phyloP scores from a whole-genome alignment of 2,329 filamentous ascomycete genomes.

The Bipolaris zeicola region DNA sequence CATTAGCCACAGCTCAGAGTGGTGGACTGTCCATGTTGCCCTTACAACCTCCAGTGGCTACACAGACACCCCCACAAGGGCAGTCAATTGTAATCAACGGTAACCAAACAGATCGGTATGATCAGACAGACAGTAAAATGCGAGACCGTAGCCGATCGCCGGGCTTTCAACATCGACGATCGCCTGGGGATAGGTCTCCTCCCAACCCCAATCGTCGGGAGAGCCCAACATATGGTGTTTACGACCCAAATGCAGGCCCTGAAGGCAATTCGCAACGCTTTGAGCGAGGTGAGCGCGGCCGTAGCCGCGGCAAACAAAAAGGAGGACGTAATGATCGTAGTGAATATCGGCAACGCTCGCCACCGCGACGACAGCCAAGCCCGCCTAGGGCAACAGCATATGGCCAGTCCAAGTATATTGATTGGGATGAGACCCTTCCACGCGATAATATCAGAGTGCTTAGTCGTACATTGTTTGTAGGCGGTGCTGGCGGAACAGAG shows the following conservation, averaged over 20 bases:
- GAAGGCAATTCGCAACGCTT: slow-evolving; percentile 62
- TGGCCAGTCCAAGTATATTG: slow-evolving; percentile 71
- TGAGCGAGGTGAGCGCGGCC: slow-evolving; percentile 61
- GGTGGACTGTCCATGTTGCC: slow-evolving; percentile 35
- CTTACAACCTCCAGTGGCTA: slow-evolving; percentile 26
- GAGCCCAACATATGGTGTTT: slow-evolving; percentile 75
- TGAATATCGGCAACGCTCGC: slow-evolving; percentile 87
- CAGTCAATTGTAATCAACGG: slow-evolving; percentile 28
- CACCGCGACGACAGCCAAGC: slow-evolving; percentile 66
- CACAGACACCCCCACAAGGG: slow-evolving; percentile 21
- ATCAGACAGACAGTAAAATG: slow-evolving; percentile 42
- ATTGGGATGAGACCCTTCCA: slow-evolving; percentile 76
- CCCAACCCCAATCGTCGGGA: slow-evolving; percentile 64
- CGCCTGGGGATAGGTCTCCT: slow-evolving; percentile 61
- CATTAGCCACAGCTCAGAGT: slow-evolving; percentile 34
- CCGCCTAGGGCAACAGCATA: slow-evolving; percentile 49
- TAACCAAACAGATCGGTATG: slow-evolving; percentile 34
- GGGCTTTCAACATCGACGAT: slow-evolving; percentile 70
- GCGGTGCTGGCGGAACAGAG: slow-evolving; percentile 79
- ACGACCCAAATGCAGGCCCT: slow-evolving; percentile 65
- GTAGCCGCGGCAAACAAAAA: slow-evolving; percentile 56
- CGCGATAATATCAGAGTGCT: slow-evolving; percentile 79
- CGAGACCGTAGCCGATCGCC: slow-evolving; percentile 56
- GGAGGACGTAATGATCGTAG: slow-evolving; percentile 53
- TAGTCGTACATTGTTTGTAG: slow-evolving; percentile 94